phyloP scores from a whole-genome alignment of 768 basidiomycete species.

The Mycena indigotica region DNA sequence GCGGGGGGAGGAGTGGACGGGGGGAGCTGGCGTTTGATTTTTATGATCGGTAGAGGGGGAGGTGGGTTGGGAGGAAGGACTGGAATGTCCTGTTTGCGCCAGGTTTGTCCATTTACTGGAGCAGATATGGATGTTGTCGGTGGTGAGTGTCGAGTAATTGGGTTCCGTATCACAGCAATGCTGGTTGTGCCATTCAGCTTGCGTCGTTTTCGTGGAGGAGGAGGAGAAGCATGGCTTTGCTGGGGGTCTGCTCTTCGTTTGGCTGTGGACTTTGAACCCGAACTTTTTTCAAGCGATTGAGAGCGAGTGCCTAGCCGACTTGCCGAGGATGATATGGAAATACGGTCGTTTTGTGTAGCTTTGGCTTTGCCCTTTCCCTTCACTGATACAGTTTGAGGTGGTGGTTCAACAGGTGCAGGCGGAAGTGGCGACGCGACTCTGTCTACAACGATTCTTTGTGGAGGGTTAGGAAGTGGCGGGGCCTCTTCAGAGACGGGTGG shows the following conservation, averaged over 20 bases:
- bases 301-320: conserved; percentile 7
- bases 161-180: background rate
- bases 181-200: conserved; percentile 18
- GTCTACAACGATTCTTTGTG: background rate
- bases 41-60: background rate
- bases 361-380: conserved; percentile 29
- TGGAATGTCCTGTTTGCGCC: background rate
- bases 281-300: conserved; percentile 1
- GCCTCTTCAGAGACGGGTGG: background rate
- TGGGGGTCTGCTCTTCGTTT: conserved; percentile 4
- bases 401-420: background rate
- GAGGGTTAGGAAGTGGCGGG: background rate
- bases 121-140: conserved; percentile 8
- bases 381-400: conserved; percentile 18
- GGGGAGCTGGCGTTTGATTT: background rate
- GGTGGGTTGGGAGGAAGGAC: background rate
- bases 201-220: conserved; percentile 30
- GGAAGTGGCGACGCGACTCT: background rate
- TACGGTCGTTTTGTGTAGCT: background rate
- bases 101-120: conserved; percentile 15
- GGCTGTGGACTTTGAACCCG: background rate
- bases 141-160: background rate
- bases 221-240: conserved; percentile 11
- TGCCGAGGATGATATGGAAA: background rate
- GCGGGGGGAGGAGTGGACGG: conserved; percentile 12